phyloP scores from a whole-genome alignment of 768 basidiomycete species.

The Rhodosporidiobolus odoratus region DNA sequence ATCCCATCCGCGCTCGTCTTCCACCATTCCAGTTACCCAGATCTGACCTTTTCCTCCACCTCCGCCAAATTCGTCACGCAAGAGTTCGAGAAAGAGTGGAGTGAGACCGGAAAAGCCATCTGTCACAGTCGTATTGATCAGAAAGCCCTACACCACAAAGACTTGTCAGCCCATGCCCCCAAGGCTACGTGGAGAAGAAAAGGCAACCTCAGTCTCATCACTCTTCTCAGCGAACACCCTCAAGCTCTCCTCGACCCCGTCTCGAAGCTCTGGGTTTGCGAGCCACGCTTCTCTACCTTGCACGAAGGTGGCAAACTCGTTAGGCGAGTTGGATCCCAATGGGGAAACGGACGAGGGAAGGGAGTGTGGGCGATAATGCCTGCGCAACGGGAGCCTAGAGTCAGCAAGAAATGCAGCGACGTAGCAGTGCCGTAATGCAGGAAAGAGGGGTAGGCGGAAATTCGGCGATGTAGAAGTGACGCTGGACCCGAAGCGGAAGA shows the following conservation, averaged over 20 bases:
- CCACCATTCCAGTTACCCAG: conserved; percentile 18
- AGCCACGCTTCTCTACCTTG: conserved; percentile 23
- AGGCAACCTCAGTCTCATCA: conserved; percentile 28
- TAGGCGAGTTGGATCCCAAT: conserved; percentile 25
- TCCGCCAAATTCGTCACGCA: conserved; percentile 33
- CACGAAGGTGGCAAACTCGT: conserved; percentile 36
- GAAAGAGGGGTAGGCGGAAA: not conserved
- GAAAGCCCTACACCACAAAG: conserved; percentile 22
- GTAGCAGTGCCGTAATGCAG: too few relatives aligned
- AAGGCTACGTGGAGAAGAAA: not conserved
- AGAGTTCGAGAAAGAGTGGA: conserved; percentile 18
- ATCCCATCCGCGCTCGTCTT: conserved; percentile 16
- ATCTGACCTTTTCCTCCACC: conserved; percentile 7
- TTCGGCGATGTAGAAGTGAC: not conserved
- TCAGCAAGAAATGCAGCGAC: not conserved
- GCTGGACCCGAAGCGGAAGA: too few relatives aligned
- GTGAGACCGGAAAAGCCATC: conserved; percentile 32
- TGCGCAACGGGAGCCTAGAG: not conserved
- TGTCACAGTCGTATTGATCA: conserved; percentile 18
- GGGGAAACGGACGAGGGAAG: conserved; percentile 4
- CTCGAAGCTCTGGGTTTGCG: conserved; percentile 2
- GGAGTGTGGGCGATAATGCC: conserved; percentile 9
- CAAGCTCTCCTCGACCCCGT: conserved; percentile 30
- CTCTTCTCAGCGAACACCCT: conserved; percentile 20
- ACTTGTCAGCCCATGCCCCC: too few relatives aligned